phyloP scores from a whole-genome alignment of 1,284 basidiomycete genomes.

The Cutaneotrichosporon spelunceum region DNA sequence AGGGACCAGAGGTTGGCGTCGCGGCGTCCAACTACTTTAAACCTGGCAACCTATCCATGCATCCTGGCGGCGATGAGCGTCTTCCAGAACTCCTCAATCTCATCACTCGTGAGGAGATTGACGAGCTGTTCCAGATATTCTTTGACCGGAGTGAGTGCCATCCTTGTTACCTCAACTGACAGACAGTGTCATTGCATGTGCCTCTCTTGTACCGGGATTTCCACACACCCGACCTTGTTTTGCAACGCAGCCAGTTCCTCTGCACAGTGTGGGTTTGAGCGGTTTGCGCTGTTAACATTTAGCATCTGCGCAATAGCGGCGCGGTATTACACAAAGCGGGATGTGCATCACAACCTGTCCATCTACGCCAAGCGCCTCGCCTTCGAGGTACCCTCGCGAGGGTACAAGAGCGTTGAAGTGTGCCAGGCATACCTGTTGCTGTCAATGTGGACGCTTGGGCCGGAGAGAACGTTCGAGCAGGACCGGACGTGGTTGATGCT shows the following conservation, averaged over 20 bases:
- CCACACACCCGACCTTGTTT: constrained; percentile 86
- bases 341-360: constrained; percentile 73
- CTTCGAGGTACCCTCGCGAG: constrained; percentile 71
- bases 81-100: constrained; percentile 81
- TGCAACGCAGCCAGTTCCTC: constrained; percentile 85
- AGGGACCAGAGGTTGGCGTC: constrained; percentile 53
- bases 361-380: constrained; percentile 87
- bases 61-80: constrained; percentile 19
- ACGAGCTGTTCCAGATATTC: constrained; percentile 87
- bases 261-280: constrained; percentile 72
- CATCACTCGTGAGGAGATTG: constrained; percentile 75
- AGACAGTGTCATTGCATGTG: constrained; percentile 44
- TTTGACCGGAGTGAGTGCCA: constrained; percentile 52
- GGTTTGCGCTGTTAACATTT: constrained; percentile 5
- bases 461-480: constrained; percentile 90
- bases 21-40: constrained; percentile 92
- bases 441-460: constrained; percentile 80
- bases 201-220: constrained; percentile 73
- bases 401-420: constrained; percentile 92
- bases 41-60: constrained; percentile 61
- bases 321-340: constrained; percentile 78
- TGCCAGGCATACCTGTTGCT: constrained; percentile 85
- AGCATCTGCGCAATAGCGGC: constrained; percentile 83
- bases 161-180: constrained; percentile 1
- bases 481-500: constrained; percentile 91